Conservation (phyloP, 257 asterid genomes). For the Jasminum sambac region DNA sequence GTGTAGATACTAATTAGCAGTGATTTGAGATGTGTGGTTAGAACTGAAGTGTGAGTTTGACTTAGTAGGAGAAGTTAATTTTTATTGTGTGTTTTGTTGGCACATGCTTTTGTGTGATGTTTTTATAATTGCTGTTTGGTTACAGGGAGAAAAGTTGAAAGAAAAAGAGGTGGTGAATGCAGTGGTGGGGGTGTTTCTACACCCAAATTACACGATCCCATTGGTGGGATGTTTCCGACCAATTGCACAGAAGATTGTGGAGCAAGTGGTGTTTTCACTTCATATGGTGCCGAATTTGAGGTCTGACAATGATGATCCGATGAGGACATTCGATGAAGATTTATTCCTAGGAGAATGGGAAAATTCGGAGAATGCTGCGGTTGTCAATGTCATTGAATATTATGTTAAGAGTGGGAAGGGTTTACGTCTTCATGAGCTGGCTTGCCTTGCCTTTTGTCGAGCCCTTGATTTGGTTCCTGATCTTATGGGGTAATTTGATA, state of each 20-base stretch:
- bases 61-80: no score
- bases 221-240: conserved; percentile 86
- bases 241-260: conserved; percentile 59
- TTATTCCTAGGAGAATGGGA: conserved; percentile 50
- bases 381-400: conserved; percentile 44
- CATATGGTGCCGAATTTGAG: conserved; percentile 56
- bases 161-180: conserved; percentile 74
- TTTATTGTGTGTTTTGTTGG: background rate
- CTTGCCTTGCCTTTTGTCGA: conserved; percentile 77
- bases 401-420: conserved; percentile 58
- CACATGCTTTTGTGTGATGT: background rate
- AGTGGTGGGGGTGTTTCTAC: conserved; percentile 67
- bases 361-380: conserved; percentile 33
- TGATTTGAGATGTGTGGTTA: no score
- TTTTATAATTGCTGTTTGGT: conserved; percentile 8
- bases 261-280: conserved; percentile 57
- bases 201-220: conserved; percentile 76
- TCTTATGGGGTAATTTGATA: conserved; percentile 41
- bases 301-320: conserved; percentile 38
- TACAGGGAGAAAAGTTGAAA: conserved; percentile 60
- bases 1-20: no score
- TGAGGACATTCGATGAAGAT: conserved; percentile 50
- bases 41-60: no score
- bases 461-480: conserved; percentile 73
- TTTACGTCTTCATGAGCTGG: conserved; percentile 80